Evolutionary conservation across 2,329 filamentous ascomycete species (phyloP).

Genomic region (Rutstroemia sp.): DNA sequence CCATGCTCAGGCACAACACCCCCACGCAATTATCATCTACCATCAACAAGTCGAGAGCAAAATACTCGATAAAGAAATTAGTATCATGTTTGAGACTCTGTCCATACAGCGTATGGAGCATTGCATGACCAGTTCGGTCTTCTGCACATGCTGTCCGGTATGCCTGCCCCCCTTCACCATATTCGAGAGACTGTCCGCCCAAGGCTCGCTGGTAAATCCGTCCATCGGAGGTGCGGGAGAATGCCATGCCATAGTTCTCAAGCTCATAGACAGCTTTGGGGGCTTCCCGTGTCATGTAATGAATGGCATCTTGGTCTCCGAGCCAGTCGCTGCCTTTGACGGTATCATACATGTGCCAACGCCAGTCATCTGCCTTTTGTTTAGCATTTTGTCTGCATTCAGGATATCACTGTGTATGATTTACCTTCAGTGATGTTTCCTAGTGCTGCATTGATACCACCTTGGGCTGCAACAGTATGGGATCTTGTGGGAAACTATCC

Average conservation of each 20-base stretch:
- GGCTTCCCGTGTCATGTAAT: constrained; percentile 51
- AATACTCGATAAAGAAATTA: constrained; percentile 99
- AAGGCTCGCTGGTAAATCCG: constrained; percentile 85
- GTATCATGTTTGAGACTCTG: constrained; percentile 96
- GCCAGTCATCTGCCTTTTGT: constrained; percentile 41
- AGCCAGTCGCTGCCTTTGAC: constrained; percentile 53
- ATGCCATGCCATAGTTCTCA: constrained; percentile 48
- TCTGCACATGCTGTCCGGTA: constrained; percentile 90
- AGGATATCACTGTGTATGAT: constrained; percentile 2
- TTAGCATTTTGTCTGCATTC: neutral
- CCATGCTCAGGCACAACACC: constrained; percentile 96
- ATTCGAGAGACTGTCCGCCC: constrained; percentile 93
- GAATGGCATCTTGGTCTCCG: constrained; percentile 51
- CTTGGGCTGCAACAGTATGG: constrained; percentile 76
- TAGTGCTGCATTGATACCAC: constrained; percentile 81
- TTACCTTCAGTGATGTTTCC: constrained; percentile 54
- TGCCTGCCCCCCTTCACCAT: constrained; percentile 92
- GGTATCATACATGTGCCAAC: constrained; percentile 54
- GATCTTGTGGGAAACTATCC: constrained; percentile 65
- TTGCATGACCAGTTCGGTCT: constrained; percentile 93
- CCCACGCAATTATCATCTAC: constrained; percentile 94
- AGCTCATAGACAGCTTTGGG: constrained; percentile 46
- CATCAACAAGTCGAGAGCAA: constrained; percentile 95
- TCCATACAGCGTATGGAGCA: constrained; percentile 96
- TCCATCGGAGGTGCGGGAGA: constrained; percentile 39